Base-by-base conservation (phyloP, 176 grass and related monocot species). In the Neostapfia colusana region DNA sequence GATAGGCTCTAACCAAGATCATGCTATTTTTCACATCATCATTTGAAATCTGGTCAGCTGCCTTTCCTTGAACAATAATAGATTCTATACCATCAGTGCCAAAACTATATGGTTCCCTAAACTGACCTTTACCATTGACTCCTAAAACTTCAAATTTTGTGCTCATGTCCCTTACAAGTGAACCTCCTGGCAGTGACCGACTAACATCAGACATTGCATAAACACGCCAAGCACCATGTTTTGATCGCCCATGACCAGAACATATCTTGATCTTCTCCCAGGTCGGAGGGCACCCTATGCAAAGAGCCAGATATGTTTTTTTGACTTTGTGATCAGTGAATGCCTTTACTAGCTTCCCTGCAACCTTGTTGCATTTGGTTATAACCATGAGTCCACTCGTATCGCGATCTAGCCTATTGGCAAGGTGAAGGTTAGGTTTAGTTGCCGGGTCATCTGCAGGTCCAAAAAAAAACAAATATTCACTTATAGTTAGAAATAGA, bases 321-420 rank as follows among this genome's bases (percentile, higher is more conserved):
- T 85, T 88, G 8, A 98, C 82, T 55, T 85, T 75, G 74, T 92
- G 95, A 44, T 95, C 82, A 20, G 95, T 92, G 61, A 98, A 98
- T 24, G 89, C 87, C 60, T 92, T 92, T 54, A 95, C 91, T 43
- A 98, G 82, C 66, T 78, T 88, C 39, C 69, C 91, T 21, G 95
- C 95, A 56, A 83, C 87, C 69, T 88, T 92, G 62, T 94, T 91
- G 80, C 87, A 85, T 80, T 98, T 98, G 51, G 95, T 94, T 44
- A 98, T 88, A n/a, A 98, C 74, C 95, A 98, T 98, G 27, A 98
- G 91, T 8, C 95, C 95, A 25, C 95, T 92, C 3, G 95, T 98
- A 79, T 98, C 91, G 31, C 91, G 91, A 54, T 98, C 91, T 21
- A 98, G 74, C 44, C 95, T 76, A 62, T 95, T 98, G 3, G 95